A percentile compares a stretch with the other conserved stretches of the same genome.
phyloP scores from a whole-genome alignment of 73 alveolate genomes.

The Tetrahymena malaccensis region DNA sequence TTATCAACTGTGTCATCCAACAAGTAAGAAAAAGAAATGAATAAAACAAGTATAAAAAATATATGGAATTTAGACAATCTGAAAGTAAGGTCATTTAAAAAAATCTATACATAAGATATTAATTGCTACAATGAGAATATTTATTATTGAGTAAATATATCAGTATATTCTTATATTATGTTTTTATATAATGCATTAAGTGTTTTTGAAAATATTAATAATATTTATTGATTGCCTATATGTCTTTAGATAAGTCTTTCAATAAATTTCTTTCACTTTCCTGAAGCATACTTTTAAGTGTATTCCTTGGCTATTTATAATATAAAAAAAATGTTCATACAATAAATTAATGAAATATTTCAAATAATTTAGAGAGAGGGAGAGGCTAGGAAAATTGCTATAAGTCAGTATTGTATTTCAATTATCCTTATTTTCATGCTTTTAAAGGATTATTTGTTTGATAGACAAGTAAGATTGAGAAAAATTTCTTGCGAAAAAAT shows the following conservation, averaged over 20 bases:
- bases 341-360: not conserved
- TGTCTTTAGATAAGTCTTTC: not conserved
- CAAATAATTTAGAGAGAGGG: not conserved
- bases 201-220: not conserved
- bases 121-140: not conserved
- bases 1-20: too few species aligned
- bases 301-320: not conserved
- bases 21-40: too few species aligned
- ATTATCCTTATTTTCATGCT: not conserved
- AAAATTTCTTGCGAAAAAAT: not conserved
- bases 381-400: not conserved
- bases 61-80: too few species aligned
- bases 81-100: not conserved
- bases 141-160: not conserved
- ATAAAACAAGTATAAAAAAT: too few species aligned
- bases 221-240: not conserved
- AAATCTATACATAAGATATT: not conserved
- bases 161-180: not conserved
- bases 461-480: not conserved
- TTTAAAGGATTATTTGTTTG: not conserved
- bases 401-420: not conserved
- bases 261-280: not conserved
- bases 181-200: not conserved
- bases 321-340: not conserved
- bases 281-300: not conserved